phyloP scores from a whole-genome alignment of 108 stramenopile genomes.

The Chaetoceros tenuissimus region DNA sequence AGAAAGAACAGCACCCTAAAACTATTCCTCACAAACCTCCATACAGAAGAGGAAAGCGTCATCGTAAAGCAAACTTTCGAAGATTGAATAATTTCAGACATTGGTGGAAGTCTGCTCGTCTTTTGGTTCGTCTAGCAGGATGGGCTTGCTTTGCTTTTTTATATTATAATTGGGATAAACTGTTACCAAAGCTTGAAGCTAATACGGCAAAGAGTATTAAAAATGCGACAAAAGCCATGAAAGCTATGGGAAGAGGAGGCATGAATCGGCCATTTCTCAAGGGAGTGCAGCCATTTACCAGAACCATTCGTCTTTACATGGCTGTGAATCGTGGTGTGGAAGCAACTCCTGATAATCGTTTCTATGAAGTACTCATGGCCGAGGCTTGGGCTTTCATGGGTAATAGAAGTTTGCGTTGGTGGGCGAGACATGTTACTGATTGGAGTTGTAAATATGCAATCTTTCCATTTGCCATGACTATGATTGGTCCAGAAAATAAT shows the following conservation, averaged over 20 bases:
- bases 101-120: slow-evolving; percentile 75
- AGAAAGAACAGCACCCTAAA: slow-evolving; percentile 15
- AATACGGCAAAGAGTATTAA: slow-evolving; percentile 23
- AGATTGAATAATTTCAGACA: slow-evolving; percentile 43
- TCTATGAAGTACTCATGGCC: slow-evolving; percentile 26
- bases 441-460: slow-evolving; percentile 16
- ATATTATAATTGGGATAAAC: slow-evolving; percentile 13
- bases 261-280: slow-evolving; percentile 29
- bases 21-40: slow-evolving; percentile 26
- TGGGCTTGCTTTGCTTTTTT: slow-evolving; percentile 27
- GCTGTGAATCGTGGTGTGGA: slow-evolving; percentile 44
- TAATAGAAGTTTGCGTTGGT: slow-evolving; percentile 50
- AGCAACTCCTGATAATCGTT: slow-evolving; percentile 40
- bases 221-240: slow-evolving; percentile 40
- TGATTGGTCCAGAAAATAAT: slow-evolving; percentile 27
- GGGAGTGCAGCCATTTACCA: slow-evolving; percentile 35
- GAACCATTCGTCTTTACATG: slow-evolving; percentile 43
- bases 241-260: slow-evolving; percentile 47
- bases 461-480: slow-evolving; percentile 33
- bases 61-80: slow-evolving; percentile 25
- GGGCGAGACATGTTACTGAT: slow-evolving; percentile 34
- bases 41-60: slow-evolving; percentile 23
- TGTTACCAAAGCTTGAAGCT: slow-evolving; percentile 25
- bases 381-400: slow-evolving; percentile 63
- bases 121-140: slow-evolving; percentile 55